A percentile compares a stretch with the other conserved stretches of the same genome.
phyloP scores from a whole-genome alignment of 2,329 filamentous ascomycete species.

The Blastomyces gilchristii region DNA sequence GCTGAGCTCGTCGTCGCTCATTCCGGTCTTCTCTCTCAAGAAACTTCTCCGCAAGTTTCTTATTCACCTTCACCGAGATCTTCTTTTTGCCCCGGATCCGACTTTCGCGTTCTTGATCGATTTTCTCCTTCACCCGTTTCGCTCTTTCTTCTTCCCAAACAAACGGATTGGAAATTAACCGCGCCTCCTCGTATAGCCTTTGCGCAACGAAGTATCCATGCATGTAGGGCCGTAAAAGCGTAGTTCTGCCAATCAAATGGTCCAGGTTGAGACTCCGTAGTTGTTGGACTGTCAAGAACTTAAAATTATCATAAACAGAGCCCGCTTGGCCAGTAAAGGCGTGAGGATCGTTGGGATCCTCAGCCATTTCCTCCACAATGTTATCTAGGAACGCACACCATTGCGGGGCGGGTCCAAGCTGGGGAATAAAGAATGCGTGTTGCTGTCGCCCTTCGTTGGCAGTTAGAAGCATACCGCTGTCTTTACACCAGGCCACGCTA shows the following conservation, averaged over 20 bases:
- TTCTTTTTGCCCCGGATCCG: constrained; percentile 92
- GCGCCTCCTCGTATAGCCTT: constrained; percentile 88
- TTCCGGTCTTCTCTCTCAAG: constrained; percentile 50
- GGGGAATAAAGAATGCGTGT: constrained; percentile 89
- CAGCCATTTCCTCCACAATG: constrained; percentile 96
- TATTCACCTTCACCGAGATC: constrained; percentile 79
- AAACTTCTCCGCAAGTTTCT: constrained; percentile 52
- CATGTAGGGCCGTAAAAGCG: constrained; percentile 90
- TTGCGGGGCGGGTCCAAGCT: constrained; percentile 80
- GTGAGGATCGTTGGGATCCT: constrained; percentile 57
- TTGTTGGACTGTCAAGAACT: constrained; percentile 86
- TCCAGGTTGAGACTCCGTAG: constrained; percentile 75
- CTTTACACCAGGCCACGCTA: constrained; percentile 81
- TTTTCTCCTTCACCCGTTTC: constrained; percentile 87
- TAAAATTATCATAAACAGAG: constrained; percentile 97
- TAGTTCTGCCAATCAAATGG: constrained; percentile 83
- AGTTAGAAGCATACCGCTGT: constrained; percentile 89
- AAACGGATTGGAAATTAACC: constrained; percentile 86
- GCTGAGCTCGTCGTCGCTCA: constrained; percentile 36
- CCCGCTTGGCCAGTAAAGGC: constrained; percentile 41
- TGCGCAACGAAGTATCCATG: constrained; percentile 97
- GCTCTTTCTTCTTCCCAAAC: constrained; percentile 85
- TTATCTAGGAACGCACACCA: constrained; percentile 98
- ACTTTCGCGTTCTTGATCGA: constrained; percentile 92
- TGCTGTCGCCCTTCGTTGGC: constrained; percentile 95